Evolutionary conservation across 148 eudicot genomes (phyloP).

Genomic region (Camellia granthamiana): DNA sequence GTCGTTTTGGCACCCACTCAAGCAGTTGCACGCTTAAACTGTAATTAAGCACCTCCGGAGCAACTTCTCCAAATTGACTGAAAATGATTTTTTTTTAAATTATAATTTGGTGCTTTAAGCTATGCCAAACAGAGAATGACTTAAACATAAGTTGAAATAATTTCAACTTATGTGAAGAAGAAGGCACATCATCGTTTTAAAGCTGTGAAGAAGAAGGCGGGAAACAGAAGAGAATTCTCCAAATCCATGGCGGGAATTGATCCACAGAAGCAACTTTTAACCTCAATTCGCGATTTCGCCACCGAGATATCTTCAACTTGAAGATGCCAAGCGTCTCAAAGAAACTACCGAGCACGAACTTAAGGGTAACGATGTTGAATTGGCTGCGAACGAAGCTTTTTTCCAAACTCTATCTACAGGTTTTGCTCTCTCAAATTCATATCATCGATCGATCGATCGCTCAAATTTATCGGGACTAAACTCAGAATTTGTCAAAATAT

Average conservation of each 20-base stretch:
- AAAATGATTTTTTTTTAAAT: too few relatives aligned
- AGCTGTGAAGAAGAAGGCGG: background rate
- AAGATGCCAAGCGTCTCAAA: slow-evolving; percentile 50
- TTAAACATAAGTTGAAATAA: too few relatives aligned
- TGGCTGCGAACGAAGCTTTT: slow-evolving; percentile 22
- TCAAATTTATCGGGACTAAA: background rate
- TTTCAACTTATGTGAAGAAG: too few relatives aligned
- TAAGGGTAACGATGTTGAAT: slow-evolving; percentile 45
- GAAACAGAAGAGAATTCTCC: background rate
- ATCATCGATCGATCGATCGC: background rate
- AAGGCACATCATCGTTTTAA: background rate
- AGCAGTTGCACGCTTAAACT: too few relatives aligned
- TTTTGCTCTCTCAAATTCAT: slow-evolving; percentile 14
- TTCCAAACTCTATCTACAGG: slow-evolving; percentile 65
- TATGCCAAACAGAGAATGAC: too few relatives aligned
- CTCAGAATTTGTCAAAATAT: background rate
- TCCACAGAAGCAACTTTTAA: slow-evolving; percentile 49
- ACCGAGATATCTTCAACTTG: slow-evolving; percentile 52
- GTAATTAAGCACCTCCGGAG: too few relatives aligned
- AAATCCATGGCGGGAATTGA: slow-evolving; percentile 36
- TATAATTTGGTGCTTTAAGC: too few relatives aligned
- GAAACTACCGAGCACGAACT: slow-evolving; percentile 62
- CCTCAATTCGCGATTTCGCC: slow-evolving; percentile 54
- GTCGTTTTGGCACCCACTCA: too few relatives aligned
- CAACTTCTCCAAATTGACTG: too few relatives aligned